Percentiles rank a stretch among this genome's conserved stretches.
Conservation (phyloP, 2,329 filamentous ascomycete genomes). For the Cadophora malorum region DNA sequence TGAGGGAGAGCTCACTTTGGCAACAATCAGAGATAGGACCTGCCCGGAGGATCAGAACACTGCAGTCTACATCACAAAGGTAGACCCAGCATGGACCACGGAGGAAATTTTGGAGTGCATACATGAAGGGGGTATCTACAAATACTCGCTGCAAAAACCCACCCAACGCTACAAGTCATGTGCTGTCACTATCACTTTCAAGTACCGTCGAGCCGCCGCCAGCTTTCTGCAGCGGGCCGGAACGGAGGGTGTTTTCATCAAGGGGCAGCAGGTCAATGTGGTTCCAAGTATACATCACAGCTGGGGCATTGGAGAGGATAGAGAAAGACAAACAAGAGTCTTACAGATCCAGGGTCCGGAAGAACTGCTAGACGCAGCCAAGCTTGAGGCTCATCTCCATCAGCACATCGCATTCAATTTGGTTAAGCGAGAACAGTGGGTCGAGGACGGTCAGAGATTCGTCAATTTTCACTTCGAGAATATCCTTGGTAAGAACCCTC, state of each 20-base stretch:
- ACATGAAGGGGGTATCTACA: constrained; percentile 5
- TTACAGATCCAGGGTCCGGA: not conserved
- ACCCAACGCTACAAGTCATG: not conserved
- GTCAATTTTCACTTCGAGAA: constrained; percentile 5
- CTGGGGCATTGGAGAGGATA: not conserved
- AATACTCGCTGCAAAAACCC: constrained; percentile 4
- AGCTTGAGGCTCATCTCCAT: not conserved
- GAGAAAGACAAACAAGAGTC: not conserved
- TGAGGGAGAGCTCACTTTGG: not conserved
- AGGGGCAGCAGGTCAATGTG: not conserved
- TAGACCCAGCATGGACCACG: not conserved
- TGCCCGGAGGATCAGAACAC: not conserved
- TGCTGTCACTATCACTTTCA: constrained; percentile 1
- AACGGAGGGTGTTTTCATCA: not conserved
- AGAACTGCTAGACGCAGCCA: not conserved
- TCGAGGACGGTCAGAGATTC: not conserved
- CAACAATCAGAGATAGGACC: not conserved
- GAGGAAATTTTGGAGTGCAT: not conserved
- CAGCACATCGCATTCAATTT: not conserved
- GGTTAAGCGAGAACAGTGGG: not conserved
- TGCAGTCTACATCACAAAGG: constrained; percentile 6
- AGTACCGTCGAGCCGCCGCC: not conserved
- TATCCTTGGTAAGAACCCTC: not conserved
- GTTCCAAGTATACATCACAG: not conserved
- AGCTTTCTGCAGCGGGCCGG: not conserved